These are phyloP conservation scores for Candida gorgasii DNA, from an alignment of 805 yeast genomes.

Conservation along the genomic window DNA sequence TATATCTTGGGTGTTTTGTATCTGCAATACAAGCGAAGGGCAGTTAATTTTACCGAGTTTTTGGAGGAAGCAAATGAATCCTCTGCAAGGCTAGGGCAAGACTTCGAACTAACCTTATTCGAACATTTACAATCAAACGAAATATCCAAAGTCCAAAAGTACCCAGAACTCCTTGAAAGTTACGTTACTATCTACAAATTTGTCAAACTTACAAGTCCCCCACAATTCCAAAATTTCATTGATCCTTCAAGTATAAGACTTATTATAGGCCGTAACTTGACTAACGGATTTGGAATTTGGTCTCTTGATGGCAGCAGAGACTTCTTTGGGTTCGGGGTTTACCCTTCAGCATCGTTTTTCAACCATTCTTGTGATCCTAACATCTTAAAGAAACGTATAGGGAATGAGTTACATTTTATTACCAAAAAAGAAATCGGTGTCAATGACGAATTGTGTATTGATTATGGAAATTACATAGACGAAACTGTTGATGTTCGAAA, in stretches of 20 bases:
- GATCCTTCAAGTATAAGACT: constrained; percentile 42
- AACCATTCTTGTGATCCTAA: constrained; percentile 69
- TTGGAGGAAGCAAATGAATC: background rate
- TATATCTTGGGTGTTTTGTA: constrained; percentile 44
- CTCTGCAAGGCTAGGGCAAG: too few species aligned
- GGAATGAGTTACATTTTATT: constrained; percentile 42
- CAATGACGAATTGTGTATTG: constrained; percentile 58
- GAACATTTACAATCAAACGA: constrained; percentile 54
- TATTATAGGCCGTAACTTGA: constrained; percentile 59
- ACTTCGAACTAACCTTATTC: constrained; percentile 32
- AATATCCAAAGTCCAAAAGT: constrained; percentile 41
- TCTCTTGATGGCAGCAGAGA: constrained; percentile 50
- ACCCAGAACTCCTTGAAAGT: constrained; percentile 49
- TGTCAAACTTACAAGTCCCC: constrained; percentile 40
- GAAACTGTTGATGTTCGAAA: constrained; percentile 44
- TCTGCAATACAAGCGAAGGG: constrained; percentile 15
- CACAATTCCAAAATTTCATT: constrained; percentile 32
- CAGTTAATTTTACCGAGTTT: background rate
- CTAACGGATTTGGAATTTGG: constrained; percentile 74
- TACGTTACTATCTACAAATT: constrained; percentile 51
- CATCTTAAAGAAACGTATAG: constrained; percentile 44
- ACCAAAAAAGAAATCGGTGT: constrained; percentile 38
- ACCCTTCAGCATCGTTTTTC: constrained; percentile 65
- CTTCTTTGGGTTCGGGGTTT: constrained; percentile 60
- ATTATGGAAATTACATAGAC: constrained; percentile 54